Percentiles rank a stretch among this genome's conserved stretches.
phyloP scores from a whole-genome alignment of 2,329 filamentous ascomycete species.

The Colletotrichum chlorophyti region DNA sequence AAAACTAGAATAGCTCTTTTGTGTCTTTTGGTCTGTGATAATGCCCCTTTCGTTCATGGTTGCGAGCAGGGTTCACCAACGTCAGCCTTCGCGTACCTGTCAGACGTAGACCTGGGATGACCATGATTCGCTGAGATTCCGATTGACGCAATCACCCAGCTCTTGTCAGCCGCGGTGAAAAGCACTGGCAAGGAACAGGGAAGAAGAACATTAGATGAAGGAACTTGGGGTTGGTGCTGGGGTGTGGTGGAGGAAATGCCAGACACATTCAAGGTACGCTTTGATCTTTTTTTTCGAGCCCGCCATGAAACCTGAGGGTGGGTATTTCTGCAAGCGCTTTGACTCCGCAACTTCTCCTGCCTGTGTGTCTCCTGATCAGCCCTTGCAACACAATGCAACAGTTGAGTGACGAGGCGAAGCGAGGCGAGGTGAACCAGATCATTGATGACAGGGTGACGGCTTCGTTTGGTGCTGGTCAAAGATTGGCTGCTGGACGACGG shows the following conservation, averaged over 20 bases:
- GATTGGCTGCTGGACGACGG: too few relatives aligned
- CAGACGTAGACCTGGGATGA: constrained; percentile 9
- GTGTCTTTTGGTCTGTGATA: not conserved
- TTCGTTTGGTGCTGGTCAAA: too few relatives aligned
- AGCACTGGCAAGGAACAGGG: constrained; percentile 8
- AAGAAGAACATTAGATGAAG: constrained; percentile 22
- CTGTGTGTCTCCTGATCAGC: not conserved
- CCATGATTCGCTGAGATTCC: constrained; percentile 18
- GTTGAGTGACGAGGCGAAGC: not conserved
- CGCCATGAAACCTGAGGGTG: constrained; percentile 26
- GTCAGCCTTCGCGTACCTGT: constrained; percentile 10
- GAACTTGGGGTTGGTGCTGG: constrained; percentile 23
- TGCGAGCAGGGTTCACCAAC: constrained; percentile 9
- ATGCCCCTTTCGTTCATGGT: constrained; percentile 9
- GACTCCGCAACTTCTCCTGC: constrained; percentile 9
- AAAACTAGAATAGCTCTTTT: too few relatives aligned
- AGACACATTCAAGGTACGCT: constrained; percentile 16
- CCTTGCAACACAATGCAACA: too few relatives aligned
- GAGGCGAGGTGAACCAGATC: not conserved
- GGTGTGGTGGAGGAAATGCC: constrained; percentile 9
- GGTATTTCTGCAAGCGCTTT: constrained; percentile 25
- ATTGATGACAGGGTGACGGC: too few relatives aligned
- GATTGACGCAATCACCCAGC: constrained; percentile 26
- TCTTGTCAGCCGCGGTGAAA: constrained; percentile 20
- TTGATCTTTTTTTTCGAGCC: constrained; percentile 25